Evolutionary conservation across 768 basidiomycete species (phyloP).

Genomic region (Suillus ampliporus): DNA sequence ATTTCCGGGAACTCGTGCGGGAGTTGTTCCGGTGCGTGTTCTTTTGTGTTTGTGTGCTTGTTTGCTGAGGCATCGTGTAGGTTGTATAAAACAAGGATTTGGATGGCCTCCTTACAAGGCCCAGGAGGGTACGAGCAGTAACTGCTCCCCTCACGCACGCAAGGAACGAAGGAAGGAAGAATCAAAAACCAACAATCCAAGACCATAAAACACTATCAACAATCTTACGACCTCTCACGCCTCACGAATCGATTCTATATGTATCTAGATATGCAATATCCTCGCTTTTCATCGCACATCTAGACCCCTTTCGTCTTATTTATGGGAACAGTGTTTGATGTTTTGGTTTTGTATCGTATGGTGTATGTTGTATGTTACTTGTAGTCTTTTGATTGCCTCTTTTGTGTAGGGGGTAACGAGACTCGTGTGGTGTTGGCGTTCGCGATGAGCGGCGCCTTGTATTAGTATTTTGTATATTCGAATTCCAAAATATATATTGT

Average conservation of each 20-base stretch:
- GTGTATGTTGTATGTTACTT: conserved; percentile 21
- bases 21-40: conserved; percentile 81
- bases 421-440: too few species aligned
- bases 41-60: background rate
- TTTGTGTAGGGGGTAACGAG: conserved; percentile 8
- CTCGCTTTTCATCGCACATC: conserved; percentile 8
- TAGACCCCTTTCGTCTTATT: conserved; percentile 6
- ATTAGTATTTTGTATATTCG: conserved; percentile 33
- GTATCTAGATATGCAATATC: conserved; percentile 14
- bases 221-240: background rate
- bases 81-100: conserved; percentile 92
- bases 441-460: conserved; percentile 21
- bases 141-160: conserved; percentile 14
- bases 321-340: conserved; percentile 1
- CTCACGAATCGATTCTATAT: conserved; percentile 1
- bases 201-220: too few species aligned
- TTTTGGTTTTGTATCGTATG: background rate
- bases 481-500: conserved; percentile 10
- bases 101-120: conserved; percentile 88
- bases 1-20: conserved; percentile 94
- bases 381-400: background rate
- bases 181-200: too few species aligned
- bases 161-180: background rate
- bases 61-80: conserved; percentile 40
- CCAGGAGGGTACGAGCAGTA: conserved; percentile 50